A percentile compares a stretch with the other conserved stretches of the same genome.
phyloP scores from a whole-genome alignment of 139 green algal genomes.

The Chlorokybus atmophyticus region DNA sequence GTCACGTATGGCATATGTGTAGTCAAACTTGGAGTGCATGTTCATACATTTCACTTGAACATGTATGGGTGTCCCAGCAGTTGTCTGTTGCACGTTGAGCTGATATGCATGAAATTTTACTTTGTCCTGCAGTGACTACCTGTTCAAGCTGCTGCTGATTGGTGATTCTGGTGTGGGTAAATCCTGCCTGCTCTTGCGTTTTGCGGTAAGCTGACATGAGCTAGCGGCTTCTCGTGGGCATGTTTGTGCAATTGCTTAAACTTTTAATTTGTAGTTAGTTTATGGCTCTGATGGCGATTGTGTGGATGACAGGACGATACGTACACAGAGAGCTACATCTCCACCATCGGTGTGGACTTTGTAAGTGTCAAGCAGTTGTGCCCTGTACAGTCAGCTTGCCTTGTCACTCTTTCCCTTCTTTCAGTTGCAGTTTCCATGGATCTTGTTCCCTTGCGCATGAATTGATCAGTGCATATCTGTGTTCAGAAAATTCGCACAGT shows the following conservation, averaged over 20 bases:
- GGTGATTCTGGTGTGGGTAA: conserved; percentile 26
- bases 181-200: conserved; percentile 22
- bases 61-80: too few relatives aligned
- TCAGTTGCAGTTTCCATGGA: too few relatives aligned
- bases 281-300: not conserved
- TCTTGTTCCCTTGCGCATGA: too few relatives aligned
- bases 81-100: too few relatives aligned
- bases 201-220: conserved; percentile 8
- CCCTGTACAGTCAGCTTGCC: too few relatives aligned
- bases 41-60: too few relatives aligned
- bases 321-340: conserved; percentile 99
- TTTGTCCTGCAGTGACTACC: conserved; percentile 25
- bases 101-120: too few relatives aligned
- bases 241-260: not conserved
- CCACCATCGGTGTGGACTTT: conserved; percentile 98
- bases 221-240: conserved; percentile 27
- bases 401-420: conserved; percentile 5
- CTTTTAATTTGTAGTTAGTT: not conserved
- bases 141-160: conserved; percentile 38
- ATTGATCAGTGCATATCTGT: too few relatives aligned
- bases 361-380: too few relatives aligned
- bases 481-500: conserved; percentile 99
- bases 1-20: too few relatives aligned
- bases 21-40: too few relatives aligned
- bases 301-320: conserved; percentile 99